A percentile compares a stretch with the other conserved stretches of the same genome.
Evolutionary conservation across 495 filamentous ascomycete species (phyloP).

Genomic region (Penicillium chermesinum): DNA sequence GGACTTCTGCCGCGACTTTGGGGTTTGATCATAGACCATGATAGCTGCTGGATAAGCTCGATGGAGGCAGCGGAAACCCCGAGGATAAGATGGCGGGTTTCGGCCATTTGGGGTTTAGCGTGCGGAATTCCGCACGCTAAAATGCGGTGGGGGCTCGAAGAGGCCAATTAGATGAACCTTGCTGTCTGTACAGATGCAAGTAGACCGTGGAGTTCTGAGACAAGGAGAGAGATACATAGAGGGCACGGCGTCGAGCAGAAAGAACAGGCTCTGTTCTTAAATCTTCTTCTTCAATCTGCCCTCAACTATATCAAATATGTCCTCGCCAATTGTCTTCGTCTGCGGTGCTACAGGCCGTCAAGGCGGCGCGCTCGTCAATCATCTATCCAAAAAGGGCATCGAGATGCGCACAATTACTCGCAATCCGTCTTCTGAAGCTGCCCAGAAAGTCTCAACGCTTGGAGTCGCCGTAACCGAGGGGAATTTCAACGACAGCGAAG

Average conservation of each 20-base stretch:
- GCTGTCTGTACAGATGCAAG: too few relatives aligned
- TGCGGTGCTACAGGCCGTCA: slow-evolving; percentile 20
- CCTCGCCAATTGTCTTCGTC: slow-evolving; percentile 25
- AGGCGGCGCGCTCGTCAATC: not conserved
- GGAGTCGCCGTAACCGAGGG: slow-evolving; percentile 40
- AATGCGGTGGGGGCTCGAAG: too few relatives aligned
- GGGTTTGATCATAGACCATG: slow-evolving; percentile 5
- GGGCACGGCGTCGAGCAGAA: too few relatives aligned
- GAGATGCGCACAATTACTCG: slow-evolving; percentile 39
- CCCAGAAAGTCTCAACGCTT: slow-evolving; percentile 26
- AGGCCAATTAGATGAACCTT: not conserved
- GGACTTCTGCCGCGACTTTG: slow-evolving; percentile 46
- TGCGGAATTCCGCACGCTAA: slow-evolving; percentile 33
- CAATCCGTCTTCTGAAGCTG: slow-evolving; percentile 27
- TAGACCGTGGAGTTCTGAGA: too few relatives aligned
- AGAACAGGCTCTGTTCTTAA: too few relatives aligned
- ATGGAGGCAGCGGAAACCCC: slow-evolving; percentile 1
- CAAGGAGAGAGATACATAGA: too few relatives aligned
- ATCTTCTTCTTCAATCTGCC: not conserved
- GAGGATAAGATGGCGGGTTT: not conserved
- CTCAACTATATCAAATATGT: too few relatives aligned
- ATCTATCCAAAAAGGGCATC: slow-evolving; percentile 16
- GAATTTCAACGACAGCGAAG: slow-evolving; percentile 36
- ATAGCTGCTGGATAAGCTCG: not conserved
- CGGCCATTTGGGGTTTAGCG: not conserved